Base-by-base conservation (phyloP, 2,329 filamentous ascomycete species). In the Trichoderma sp. region DNA sequence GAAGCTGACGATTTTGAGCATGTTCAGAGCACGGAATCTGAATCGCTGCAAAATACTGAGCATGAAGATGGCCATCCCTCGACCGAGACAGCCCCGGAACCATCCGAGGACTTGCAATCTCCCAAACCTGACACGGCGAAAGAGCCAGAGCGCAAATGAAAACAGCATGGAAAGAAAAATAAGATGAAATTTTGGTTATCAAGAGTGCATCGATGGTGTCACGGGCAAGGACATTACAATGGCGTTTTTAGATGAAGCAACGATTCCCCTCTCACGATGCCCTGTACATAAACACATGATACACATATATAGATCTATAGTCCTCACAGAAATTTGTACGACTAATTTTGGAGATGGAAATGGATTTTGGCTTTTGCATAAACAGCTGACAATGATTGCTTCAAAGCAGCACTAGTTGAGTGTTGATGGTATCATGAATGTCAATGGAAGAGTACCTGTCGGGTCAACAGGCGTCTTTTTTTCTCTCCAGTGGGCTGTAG, bases 201-300 rank as follows among this genome's bases (percentile, higher is more conserved):
- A 15, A 11, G 53, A 57, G 4, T 24, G 53, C 53, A 18, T 51
- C 53, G 28, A n/a, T 8, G 21, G n/a, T 36, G n/a, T 32, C n/a
- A 3, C 18, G 32, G 14, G 28, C 18, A 57, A 24, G 34, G 51
- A 56, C 6, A 39, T 30, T 8, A 6, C 43, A 26, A 7, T 14
- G 53, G 69, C 32, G 69, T 65, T 39, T 71, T 43, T 47, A 51
- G 36, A 65, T 66, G 36, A 24, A 60, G 53, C 32, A 47, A 39
- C 47, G 69, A 64, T 64, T 43, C 69, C 47, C 24, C 68, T 71
- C 69, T 61, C 51, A 64, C 28, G 47, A 58, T 65, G 8, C 21
- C 30, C 14, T 67, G 15, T 36, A 53, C 6, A 12, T 36, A 53
- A 21, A 47, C 3, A n/a, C 43, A 60, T 26, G 39, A 43, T n/a